Conservation (phyloP, 805 yeast species). For the Komagataella phaffii region DNA sequence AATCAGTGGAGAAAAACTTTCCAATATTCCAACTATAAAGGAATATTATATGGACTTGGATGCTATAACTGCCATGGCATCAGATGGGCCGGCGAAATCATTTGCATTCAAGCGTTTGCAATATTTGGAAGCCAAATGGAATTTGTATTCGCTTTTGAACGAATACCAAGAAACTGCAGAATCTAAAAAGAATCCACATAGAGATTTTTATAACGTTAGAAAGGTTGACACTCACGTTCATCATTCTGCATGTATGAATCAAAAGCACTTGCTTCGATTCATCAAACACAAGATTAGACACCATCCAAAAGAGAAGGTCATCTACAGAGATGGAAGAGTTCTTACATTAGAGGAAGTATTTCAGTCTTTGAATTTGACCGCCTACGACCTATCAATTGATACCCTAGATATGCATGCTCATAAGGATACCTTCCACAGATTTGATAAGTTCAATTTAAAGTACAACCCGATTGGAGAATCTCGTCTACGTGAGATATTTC, state of each 20-base stretch:
- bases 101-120: slow-evolving; percentile 91
- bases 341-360: slow-evolving; percentile 82
- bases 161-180: slow-evolving; percentile 89
- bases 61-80: slow-evolving; percentile 54
- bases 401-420: slow-evolving; percentile 99
- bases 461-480: slow-evolving; percentile 98
- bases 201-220: slow-evolving; percentile 94
- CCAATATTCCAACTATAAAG: slow-evolving; percentile 65
- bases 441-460: slow-evolving; percentile 92
- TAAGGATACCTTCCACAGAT: slow-evolving; percentile 93
- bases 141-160: slow-evolving; percentile 72
- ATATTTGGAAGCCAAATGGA: slow-evolving; percentile 95
- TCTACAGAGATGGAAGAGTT: slow-evolving; percentile 82
- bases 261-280: slow-evolving; percentile 86
- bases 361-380: slow-evolving; percentile 78
- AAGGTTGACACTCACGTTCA: slow-evolving; percentile 98
- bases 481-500: slow-evolving; percentile 86
- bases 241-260: slow-evolving; percentile 98
- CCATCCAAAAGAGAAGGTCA: slow-evolving; percentile 77
- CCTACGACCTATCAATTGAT: slow-evolving; percentile 91
- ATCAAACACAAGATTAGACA: slow-evolving; percentile 91
- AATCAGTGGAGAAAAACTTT: slow-evolving; percentile 21
- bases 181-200: slow-evolving; percentile 86
- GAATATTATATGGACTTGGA: slow-evolving; percentile 83
- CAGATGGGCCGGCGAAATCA: slow-evolving; percentile 94